Conservation (phyloP, 2,329 filamentous ascomycete species). For the Pseudopyricularia cyperi region DNA sequence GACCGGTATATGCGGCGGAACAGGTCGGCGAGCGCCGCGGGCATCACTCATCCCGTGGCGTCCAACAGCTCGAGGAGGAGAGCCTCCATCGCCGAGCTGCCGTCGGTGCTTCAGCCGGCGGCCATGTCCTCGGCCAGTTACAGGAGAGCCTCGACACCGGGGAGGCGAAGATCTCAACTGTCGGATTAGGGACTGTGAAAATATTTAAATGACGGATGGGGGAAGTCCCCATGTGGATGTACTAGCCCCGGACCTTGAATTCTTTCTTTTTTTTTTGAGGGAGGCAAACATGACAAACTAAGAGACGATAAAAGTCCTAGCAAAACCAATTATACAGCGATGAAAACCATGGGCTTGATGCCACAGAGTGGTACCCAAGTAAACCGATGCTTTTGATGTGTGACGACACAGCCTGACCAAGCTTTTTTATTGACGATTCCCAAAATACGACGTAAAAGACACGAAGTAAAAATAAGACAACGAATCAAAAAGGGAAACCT, state of each 20-base stretch:
- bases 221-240: too few relatives aligned
- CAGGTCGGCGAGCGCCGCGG: background rate
- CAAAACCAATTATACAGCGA: too few relatives aligned
- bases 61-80: constrained; percentile 3
- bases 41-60: background rate
- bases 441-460: background rate
- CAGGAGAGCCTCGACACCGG: background rate
- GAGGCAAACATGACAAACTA: too few relatives aligned
- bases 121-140: background rate
- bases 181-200: background rate
- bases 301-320: too few relatives aligned
- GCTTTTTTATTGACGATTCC: too few relatives aligned
- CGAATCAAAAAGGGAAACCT: background rate
- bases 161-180: background rate
- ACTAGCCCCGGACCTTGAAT: background rate
- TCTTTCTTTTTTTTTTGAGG: background rate
- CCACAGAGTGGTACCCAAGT: too few relatives aligned
- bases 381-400: too few relatives aligned
- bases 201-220: too few relatives aligned
- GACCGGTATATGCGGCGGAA: background rate
- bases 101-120: background rate
- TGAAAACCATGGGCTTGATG: too few relatives aligned
- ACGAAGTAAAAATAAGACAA: background rate
- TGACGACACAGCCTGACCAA: too few relatives aligned
- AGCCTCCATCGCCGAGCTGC: constrained; percentile 1